Base-by-base conservation (phyloP, 208 protist genomes). In the Trypanosoma congolense region DNA sequence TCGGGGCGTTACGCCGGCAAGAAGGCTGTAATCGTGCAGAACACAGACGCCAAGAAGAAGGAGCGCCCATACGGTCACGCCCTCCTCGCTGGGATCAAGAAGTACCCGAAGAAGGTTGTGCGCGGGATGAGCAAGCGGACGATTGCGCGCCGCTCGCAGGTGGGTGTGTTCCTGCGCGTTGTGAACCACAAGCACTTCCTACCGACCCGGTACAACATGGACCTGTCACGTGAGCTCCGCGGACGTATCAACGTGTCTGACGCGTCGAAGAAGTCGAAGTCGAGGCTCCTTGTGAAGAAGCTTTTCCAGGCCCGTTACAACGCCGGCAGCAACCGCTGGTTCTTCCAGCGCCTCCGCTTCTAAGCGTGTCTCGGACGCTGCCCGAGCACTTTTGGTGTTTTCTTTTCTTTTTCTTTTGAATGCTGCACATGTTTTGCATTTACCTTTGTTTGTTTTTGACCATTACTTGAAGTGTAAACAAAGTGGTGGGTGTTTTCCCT, bases 111-210 rank as follows among this genome's bases (percentile, higher is more conserved):
- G 65, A 93, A 96, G 80, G 83, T 99, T 35, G 78, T 91, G 60
- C 93, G 89, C 61, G 69, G 76, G 33, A 99, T 99, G 97, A 84
- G 72, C 74, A 86, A 95, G 80, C 95, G 96, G 67, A 82, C 75
- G 31, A 93, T 98, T 46, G 58, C 80, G 30, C 87, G 92, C 72
- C 80, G 95, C 69, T 96, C 92, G 50, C 77, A 83, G 60, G 77
- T 99, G 36, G 90, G 82, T 64, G 88, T 97, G 69, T 99, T 99
- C 83, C 80, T 99, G 57, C 98, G 97, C 76, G 79, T 97, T 31
- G 80, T 98, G 79, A 99, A 99, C 93, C 96, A 97, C 93, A 96
- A 93, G 77, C 97, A 99, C 92, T 82, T 99, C 67, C 95, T 99
- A 84, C 96, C 97, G 52, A 99, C 97, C 46, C 84, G 97, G 70